Percentiles rank a stretch among this genome's conserved stretches.
These are phyloP conservation scores for Drosera spatulata DNA, from an alignment of 179 eudicot genomes.

Conservation along the genomic window DNA sequence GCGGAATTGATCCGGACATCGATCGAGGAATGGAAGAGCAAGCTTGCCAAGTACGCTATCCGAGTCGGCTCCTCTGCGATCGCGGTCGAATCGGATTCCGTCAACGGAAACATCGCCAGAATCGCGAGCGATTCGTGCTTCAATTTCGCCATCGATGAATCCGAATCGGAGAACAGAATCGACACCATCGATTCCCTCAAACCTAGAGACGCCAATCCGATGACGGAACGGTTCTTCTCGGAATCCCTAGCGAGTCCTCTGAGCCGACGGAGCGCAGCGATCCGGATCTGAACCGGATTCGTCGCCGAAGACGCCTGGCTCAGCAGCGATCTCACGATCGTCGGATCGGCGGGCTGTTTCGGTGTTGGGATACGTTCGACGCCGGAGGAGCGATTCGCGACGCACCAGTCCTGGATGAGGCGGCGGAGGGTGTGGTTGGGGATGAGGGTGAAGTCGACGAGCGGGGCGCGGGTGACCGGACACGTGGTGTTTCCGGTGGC, in stretches of 20 bases:
- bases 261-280: constrained; percentile 47
- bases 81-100: constrained; percentile 35
- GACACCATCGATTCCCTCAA: constrained; percentile 15
- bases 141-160: constrained; percentile 25
- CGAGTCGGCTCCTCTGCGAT: constrained; percentile 34
- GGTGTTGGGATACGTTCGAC: constrained; percentile 87
- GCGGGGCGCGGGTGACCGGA: constrained; percentile 66
- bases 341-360: constrained; percentile 76
- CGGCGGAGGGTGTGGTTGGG: constrained; percentile 28
- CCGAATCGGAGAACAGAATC: constrained; percentile 19
- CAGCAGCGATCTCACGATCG: constrained; percentile 39
- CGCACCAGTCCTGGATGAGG: constrained; percentile 88
- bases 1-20: constrained; percentile 76
- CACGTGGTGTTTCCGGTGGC: constrained; percentile 79
- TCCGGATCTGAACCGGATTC: constrained; percentile 17
- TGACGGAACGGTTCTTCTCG: constrained; percentile 55
- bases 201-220: constrained; percentile 24
- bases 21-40: constrained; percentile 42
- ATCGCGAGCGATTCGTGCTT: constrained; percentile 50
- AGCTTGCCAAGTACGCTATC: constrained; percentile 21
- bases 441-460: constrained; percentile 45
- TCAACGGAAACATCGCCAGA: constrained; percentile 29
- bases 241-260: constrained; percentile 68
- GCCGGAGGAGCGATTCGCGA: constrained; percentile 54
- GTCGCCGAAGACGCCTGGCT: constrained; percentile 33